Base-by-base conservation (phyloP, 108 stramenopile genomes). In the Ochromonas danica region DNA sequence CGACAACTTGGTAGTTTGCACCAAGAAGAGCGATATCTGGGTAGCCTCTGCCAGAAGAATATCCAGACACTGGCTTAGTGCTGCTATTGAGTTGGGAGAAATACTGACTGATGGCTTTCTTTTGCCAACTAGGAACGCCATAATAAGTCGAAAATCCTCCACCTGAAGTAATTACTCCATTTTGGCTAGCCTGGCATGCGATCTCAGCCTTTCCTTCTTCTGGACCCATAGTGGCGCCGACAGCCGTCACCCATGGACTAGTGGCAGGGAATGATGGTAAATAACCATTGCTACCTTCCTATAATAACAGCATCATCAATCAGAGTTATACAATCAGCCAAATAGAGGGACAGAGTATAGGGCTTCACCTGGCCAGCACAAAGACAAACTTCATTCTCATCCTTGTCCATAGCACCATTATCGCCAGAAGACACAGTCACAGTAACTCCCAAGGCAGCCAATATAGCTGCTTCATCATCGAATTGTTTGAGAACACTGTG, bases 161-260 rank as follows among this genome's bases (percentile, higher is more conserved):
- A 2, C 77, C 77, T 0, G 22, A n/a, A 36, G 77, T 78, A 10
- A 78, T 62, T 27, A 78, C 60, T 45, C 60, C 57, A 17, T 17
- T 27, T 36, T 0, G 1, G 0, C 45, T 28, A 14, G 1, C 0
- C 35, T 78, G 77, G 60, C n/a, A 39, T 3, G 39, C 77, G 31
- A 61, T 35, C 41, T 78, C 77, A 36, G 28, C 2, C 28, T 22
- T 0, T 1, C 77, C 77, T 0, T 41, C 0, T 36, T 30, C 35
- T 61, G 70, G 1, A 17, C 3, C 60, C 1, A 2, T 0, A 3
- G 77, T 78, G 25, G 77, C 77, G 17, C 77, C 77, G 3, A 78
- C 77, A 1, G 77, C 77, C 35, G 61, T 61, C 61, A 78, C 77
- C 6, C 45, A 61, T 28, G 77, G 77, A 38, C 57, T 61, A n/a